phyloP scores from a whole-genome alignment of 192 early-diverging fungal species.

The Dissophora globulifera region DNA sequence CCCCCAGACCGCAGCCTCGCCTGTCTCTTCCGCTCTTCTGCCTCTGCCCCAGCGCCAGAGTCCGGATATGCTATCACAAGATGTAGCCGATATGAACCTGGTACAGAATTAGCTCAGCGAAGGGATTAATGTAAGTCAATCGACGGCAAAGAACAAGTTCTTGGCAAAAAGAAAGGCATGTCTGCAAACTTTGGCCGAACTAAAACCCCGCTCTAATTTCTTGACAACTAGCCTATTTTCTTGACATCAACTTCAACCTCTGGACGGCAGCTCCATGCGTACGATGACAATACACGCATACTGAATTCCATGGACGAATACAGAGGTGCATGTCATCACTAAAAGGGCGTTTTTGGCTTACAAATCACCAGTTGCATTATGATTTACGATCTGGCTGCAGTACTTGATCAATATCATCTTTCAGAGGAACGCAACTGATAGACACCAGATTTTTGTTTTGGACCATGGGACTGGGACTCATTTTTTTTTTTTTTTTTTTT shows the following conservation, averaged over 20 bases:
- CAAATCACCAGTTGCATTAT: conserved; percentile 10
- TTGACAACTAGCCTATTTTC: conserved; percentile 34
- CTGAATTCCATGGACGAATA: conserved; percentile 62
- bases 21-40: conserved; percentile 10
- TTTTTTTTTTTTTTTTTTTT: conserved; percentile 14
- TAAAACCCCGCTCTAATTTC: not conserved
- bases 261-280: conserved; percentile 61
- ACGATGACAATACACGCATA: conserved; percentile 64
- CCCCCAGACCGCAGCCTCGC: not conserved
- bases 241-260: conserved; percentile 54
- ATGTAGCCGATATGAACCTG: conserved; percentile 23
- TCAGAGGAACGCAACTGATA: not conserved
- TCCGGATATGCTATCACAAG: conserved; percentile 9
- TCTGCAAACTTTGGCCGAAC: too few relatives aligned
- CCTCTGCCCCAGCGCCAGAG: conserved; percentile 45
- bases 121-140: conserved; percentile 39
- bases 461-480: too few relatives aligned
- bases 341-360: conserved; percentile 1
- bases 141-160: not conserved
- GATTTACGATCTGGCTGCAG: not conserved
- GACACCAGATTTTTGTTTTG: not conserved
- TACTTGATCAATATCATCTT: not conserved
- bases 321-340: conserved; percentile 11
- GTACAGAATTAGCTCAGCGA: conserved; percentile 12
- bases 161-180: not conserved